Evolutionary conservation across 2,329 filamentous ascomycete species (phyloP).

Genomic region (Neopestalotiopsis rosae): DNA sequence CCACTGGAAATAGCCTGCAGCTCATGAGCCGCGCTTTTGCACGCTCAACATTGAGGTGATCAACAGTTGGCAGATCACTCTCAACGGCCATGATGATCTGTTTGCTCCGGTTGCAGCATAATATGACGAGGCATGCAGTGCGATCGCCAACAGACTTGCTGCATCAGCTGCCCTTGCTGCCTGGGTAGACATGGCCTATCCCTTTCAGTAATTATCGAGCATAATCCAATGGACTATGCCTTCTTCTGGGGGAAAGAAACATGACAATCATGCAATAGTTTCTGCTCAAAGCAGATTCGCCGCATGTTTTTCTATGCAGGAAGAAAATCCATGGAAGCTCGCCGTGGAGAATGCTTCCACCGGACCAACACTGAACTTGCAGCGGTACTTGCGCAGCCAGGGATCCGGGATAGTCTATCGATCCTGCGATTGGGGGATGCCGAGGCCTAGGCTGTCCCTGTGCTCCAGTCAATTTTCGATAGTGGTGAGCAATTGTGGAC

Average conservation of each 20-base stretch:
- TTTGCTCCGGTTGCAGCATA: background rate
- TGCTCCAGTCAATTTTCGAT: conserved; percentile 1
- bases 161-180: background rate
- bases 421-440: background rate
- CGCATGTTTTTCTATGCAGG: background rate
- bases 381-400: background rate
- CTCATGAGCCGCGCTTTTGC: background rate
- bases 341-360: background rate
- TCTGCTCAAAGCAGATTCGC: background rate
- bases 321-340: background rate
- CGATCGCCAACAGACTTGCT: background rate
- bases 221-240: background rate
- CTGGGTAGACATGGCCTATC: background rate
- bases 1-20: background rate
- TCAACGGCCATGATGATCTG: background rate
- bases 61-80: background rate
- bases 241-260: background rate
- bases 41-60: background rate
- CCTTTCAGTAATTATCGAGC: background rate
- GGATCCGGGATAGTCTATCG: background rate
- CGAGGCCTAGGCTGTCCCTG: background rate
- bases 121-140: background rate
- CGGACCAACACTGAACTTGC: background rate
- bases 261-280: conserved; percentile 2
- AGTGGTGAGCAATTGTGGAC: background rate